Base-by-base conservation (phyloP, 345 rosid species). In the Hevea brasiliensis region DNA sequence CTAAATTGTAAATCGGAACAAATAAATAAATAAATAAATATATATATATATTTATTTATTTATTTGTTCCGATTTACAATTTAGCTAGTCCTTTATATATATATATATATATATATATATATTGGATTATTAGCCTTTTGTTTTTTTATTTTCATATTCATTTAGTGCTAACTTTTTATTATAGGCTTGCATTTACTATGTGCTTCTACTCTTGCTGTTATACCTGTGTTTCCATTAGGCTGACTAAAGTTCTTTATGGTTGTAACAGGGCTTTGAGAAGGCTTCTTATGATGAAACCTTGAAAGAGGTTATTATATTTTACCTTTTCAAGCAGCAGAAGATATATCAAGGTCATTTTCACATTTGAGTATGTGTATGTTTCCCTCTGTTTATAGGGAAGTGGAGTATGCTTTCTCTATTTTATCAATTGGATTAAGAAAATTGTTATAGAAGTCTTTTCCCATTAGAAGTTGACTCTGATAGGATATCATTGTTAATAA, bases 181-280 rank as follows among this genome's bases (percentile, higher is more conserved):
- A 23, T 15, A 53, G 65, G 73, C 58, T 54, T 53, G 45, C 62
- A 15, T 53, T 27, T n/a, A n/a, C n/a, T 32, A 32, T 32, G 0
- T 11, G 37, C 27, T 18, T 27, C 5, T 27, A 3, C 15, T 11
- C 24, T 51, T 15, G 23, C 51, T 53, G 3, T 32, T 41, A 9
- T 29, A 29, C 35, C 53, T 32, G 4, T 51, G 40, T 68, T 47
- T 74, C 42, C 9, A 18, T 68, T 20, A 42, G 8, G 42, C 58
- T 82, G 53, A 73, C 35, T 65, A 27, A 61, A 18, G 14, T 56
- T 60, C 67, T 72, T 61, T 72, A 3, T 72, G 73, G 26, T 65
- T 71, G 61, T 54, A 83, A 29, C 45, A 95, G 98, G 97, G 94
- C 57, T 95, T 91, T 13, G 82, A 81, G 87, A 87, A 89, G 74